Conservation (phyloP, 2,329 filamentous ascomycete genomes). For the Fusarium camptoceras region DNA sequence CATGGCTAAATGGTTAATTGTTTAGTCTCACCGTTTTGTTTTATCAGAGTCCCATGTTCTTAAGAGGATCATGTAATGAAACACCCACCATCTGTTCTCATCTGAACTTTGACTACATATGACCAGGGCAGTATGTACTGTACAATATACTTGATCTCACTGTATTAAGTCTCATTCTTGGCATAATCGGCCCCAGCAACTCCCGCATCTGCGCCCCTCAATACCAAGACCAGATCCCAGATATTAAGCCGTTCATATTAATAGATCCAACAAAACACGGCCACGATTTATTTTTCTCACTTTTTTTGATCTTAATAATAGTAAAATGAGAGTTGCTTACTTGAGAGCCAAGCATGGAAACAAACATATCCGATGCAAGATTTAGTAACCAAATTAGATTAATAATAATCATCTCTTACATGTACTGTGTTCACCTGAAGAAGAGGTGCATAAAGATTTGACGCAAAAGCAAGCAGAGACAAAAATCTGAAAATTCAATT, state of each 20-base stretch:
- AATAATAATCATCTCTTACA: conserved; percentile 2
- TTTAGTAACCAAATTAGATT: neutral
- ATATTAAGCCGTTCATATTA: neutral
- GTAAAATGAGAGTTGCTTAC: neutral
- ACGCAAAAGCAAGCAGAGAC: conserved; percentile 11
- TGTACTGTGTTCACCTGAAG: conserved; percentile 12
- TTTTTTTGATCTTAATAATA: neutral
- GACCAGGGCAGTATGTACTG: too few species aligned
- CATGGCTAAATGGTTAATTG: conserved; percentile 5
- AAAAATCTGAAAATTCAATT: neutral
- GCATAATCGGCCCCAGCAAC: conserved; percentile 13
- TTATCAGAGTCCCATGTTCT: conserved; percentile 5
- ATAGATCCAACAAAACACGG: conserved; percentile 17
- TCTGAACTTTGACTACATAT: conserved; percentile 12
- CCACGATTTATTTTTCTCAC: conserved; percentile 8
- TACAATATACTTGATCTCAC: conserved; percentile 13
- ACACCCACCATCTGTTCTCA: conserved; percentile 9
- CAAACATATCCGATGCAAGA: conserved; percentile 18
- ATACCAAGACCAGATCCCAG: conserved; percentile 15
- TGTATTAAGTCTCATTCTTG: conserved; percentile 12
- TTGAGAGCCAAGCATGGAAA: conserved; percentile 1
- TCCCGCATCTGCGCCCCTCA: conserved; percentile 22
- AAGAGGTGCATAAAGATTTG: neutral
- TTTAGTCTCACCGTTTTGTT: conserved; percentile 16
- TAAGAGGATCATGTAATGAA: conserved; percentile 20